Evolutionary conservation across 805 yeast genomes (phyloP).

Genomic region (Yueomyces sinensis): DNA sequence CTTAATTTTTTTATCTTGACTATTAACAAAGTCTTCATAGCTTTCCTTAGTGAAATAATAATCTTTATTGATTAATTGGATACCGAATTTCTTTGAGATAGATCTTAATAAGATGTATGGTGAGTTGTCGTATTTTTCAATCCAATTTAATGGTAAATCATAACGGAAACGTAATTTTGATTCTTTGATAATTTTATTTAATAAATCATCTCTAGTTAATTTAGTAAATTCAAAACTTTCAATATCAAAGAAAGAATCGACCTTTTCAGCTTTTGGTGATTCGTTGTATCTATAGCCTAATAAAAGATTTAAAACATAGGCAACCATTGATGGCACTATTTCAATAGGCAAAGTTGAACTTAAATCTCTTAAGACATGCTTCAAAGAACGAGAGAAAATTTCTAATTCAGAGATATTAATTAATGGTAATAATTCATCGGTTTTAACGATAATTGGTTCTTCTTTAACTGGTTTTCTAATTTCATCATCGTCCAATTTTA

Average conservation of each 20-base stretch:
- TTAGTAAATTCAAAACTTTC: slow-evolving; percentile 30
- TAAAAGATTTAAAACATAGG: slow-evolving; percentile 61
- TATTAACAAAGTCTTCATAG: slow-evolving; percentile 18
- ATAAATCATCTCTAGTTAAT: slow-evolving; percentile 35
- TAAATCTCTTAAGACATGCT: slow-evolving; percentile 51
- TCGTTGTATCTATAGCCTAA: slow-evolving; percentile 39
- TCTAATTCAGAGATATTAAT: slow-evolving; percentile 38
- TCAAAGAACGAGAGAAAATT: slow-evolving; percentile 66
- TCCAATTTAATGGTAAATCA: slow-evolving; percentile 39
- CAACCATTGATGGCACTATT: slow-evolving; percentile 45
- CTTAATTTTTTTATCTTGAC: slow-evolving; percentile 26
- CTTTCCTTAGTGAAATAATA: slow-evolving; percentile 30
- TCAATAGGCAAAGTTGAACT: slow-evolving; percentile 35
- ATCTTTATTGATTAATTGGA: slow-evolving; percentile 55
- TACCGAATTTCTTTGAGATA: slow-evolving; percentile 66
- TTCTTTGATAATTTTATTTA: slow-evolving; percentile 34
- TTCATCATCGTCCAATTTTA: slow-evolving; percentile 22
- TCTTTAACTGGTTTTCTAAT: slow-evolving; percentile 24
- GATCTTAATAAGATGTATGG: slow-evolving; percentile 46
- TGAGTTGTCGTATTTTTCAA: slow-evolving; percentile 22
- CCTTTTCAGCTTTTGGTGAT: slow-evolving; percentile 28
- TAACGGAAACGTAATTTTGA: slow-evolving; percentile 54
- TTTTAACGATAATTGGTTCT: slow-evolving; percentile 22
- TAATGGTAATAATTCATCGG: slow-evolving; percentile 32
- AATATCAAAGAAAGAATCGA: slow-evolving; percentile 33